Conservation (phyloP, 1,139 yeast species). For the Taphrina sp. region DNA sequence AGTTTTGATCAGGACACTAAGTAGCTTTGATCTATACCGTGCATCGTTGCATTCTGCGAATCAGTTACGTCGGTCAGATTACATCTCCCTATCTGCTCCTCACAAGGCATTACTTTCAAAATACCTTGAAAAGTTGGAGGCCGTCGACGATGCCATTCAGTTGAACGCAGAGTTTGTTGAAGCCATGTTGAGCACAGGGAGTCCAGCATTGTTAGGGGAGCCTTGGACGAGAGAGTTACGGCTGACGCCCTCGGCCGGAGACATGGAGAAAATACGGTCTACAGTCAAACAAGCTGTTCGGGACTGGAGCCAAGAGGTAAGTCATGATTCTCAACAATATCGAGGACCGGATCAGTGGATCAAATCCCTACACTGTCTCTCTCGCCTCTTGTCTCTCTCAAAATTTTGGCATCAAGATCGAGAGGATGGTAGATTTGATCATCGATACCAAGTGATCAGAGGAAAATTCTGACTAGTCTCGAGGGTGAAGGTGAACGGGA, state of each 20-base stretch:
- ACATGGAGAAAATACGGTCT: slow-evolving; percentile 62
- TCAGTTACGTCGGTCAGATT: slow-evolving; percentile 10
- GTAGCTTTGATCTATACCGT: slow-evolving; percentile 22
- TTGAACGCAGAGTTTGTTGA: slow-evolving; percentile 17
- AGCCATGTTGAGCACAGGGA: slow-evolving; percentile 6
- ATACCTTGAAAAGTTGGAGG: slow-evolving; percentile 9
- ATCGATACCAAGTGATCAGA: too few species aligned
- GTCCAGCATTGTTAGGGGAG: slow-evolving; percentile 11
- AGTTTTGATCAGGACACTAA: slow-evolving; percentile 11
- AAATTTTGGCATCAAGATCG: too few species aligned
- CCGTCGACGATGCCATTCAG: slow-evolving; percentile 9
- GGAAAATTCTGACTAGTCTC: too few species aligned
- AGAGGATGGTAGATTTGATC: too few species aligned
- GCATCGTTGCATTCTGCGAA: slow-evolving; percentile 25
- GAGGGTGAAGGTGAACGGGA: slow-evolving; percentile 36
- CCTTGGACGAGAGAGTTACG: neutral
- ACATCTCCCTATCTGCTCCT: slow-evolving; percentile 1
- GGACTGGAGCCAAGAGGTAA: slow-evolving; percentile 61
- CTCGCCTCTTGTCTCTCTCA: too few species aligned
- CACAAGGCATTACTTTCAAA: slow-evolving; percentile 20
- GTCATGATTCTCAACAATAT: neutral
- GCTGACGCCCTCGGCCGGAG: slow-evolving; percentile 4
- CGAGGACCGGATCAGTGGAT: too few species aligned
- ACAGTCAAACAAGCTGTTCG: slow-evolving; percentile 63
- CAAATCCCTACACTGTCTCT: too few species aligned